phyloP scores from a whole-genome alignment of 164 flowering plant species.

The Taxillus chinensis region DNA sequence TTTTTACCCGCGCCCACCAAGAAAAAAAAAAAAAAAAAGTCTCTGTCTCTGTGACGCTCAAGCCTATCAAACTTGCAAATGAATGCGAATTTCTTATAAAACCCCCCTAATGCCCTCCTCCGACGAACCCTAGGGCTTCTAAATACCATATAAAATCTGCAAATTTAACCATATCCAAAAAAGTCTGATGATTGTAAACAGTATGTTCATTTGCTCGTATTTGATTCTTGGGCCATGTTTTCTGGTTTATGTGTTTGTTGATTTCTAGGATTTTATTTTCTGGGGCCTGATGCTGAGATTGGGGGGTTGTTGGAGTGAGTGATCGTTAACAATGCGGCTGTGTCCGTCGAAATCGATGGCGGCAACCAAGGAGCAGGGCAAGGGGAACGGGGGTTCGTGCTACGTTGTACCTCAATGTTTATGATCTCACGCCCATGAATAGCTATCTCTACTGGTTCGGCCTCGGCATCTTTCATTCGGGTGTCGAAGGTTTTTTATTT shows the following conservation, averaged over 20 bases:
- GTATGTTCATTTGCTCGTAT: background rate
- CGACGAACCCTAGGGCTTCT: too few species aligned
- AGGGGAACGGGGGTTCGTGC: slow-evolving; percentile 24
- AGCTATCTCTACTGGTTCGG: slow-evolving; percentile 87
- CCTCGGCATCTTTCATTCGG: slow-evolving; percentile 87
- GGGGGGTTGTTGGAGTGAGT: slow-evolving; percentile 12
- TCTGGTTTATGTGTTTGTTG: background rate
- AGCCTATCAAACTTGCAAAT: too few species aligned
- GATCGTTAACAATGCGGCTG: slow-evolving; percentile 40
- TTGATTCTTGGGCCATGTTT: background rate
- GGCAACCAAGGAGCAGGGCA: slow-evolving; percentile 24
- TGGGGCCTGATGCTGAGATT: slow-evolving; percentile 16
- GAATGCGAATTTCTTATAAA: too few species aligned
- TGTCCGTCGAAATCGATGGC: slow-evolving; percentile 26
- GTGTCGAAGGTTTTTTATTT: slow-evolving; percentile 63
- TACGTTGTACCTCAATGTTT: slow-evolving; percentile 68
- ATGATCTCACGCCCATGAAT: slow-evolving; percentile 87
- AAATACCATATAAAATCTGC: too few species aligned
- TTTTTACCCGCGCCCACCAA: too few species aligned
- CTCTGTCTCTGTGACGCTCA: too few species aligned
- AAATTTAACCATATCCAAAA: too few species aligned
- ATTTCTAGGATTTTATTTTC: slow-evolving; percentile 5
- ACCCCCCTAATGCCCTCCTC: too few species aligned
- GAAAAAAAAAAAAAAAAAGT: too few species aligned
- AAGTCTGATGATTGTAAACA: too few species aligned